Evolutionary conservation across 129 eudicot genomes (phyloP).

Genomic region (Sambucus nigra): DNA sequence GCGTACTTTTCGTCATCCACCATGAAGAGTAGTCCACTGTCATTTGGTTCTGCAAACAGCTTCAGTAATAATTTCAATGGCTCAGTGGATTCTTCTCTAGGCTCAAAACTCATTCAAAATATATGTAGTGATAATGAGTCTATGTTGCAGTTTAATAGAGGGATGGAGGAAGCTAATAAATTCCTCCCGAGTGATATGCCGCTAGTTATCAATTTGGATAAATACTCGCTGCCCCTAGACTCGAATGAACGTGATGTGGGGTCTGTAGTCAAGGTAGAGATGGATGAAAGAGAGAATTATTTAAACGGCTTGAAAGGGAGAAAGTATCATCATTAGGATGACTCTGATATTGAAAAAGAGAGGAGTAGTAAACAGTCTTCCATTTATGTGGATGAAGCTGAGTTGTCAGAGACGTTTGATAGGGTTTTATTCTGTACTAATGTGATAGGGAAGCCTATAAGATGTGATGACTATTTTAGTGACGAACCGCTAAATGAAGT

Average conservation of each 20-base stretch:
- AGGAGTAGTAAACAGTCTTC: constrained; percentile 70
- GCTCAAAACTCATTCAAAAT: constrained; percentile 16
- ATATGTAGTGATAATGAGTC: constrained; percentile 48
- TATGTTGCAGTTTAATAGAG: constrained; percentile 51
- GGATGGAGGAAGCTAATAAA: constrained; percentile 79
- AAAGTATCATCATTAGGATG: constrained; percentile 53
- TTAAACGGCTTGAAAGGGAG: constrained; percentile 32
- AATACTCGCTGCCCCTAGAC: constrained; percentile 39
- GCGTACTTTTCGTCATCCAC: constrained; percentile 10
- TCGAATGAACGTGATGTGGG: constrained; percentile 13
- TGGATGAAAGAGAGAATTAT: constrained; percentile 32
- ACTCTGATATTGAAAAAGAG: constrained; percentile 41
- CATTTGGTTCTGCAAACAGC: constrained; percentile 20
- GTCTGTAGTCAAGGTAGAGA: constrained; percentile 35
- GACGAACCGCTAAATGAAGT: constrained; percentile 4
- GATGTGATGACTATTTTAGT: constrained; percentile 20
- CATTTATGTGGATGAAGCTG: constrained; percentile 41
- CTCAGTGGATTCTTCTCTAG: constrained; percentile 20
- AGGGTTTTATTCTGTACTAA: constrained; percentile 44
- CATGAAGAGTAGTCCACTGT: constrained; percentile 6
- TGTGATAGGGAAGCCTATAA: constrained; percentile 19
- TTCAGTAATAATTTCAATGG: constrained; percentile 19
- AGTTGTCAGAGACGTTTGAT: constrained; percentile 62
- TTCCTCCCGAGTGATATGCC: constrained; percentile 59
- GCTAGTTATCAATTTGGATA: constrained; percentile 53